Evolutionary conservation across 2,329 filamentous ascomycete genomes (phyloP).

Genomic region (Fusarium tupiense): DNA sequence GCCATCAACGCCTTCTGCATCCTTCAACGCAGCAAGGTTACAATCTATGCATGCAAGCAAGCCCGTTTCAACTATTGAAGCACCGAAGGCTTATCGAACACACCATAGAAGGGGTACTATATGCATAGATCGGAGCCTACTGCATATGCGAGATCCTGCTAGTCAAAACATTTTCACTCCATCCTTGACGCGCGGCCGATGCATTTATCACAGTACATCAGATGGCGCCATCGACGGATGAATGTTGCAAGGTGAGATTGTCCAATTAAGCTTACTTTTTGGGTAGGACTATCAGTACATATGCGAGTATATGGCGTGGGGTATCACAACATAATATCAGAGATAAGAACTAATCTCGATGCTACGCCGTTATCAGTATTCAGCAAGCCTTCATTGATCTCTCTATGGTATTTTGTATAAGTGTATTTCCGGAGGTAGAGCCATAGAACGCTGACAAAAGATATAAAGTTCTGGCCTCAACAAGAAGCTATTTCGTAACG

Average conservation of each 20-base stretch:
- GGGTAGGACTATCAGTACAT: background rate
- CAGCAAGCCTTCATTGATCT: rapidly evolving
- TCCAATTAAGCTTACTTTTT: background rate
- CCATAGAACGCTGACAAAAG: background rate
- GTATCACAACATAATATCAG: background rate
- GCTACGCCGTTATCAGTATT: background rate
- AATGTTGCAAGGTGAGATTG: background rate
- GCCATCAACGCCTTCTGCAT: background rate
- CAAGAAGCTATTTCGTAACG: rapidly evolving
- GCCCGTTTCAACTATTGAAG: background rate
- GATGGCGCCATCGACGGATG: constrained; percentile 1
- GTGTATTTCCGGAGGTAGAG: rapidly evolving
- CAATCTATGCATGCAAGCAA: background rate
- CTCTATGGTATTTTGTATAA: rapidly evolving
- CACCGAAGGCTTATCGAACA: background rate
- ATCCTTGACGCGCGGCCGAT: background rate
- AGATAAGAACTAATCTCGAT: background rate
- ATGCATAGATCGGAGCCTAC: background rate
- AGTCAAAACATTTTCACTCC: background rate
- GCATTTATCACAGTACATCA: background rate
- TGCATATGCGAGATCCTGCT: constrained; percentile 20
- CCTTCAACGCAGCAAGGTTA: background rate
- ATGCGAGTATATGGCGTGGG: background rate
- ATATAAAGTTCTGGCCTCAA: background rate
- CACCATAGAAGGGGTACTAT: background rate